A percentile compares a stretch with the other conserved stretches of the same genome.
These are phyloP conservation scores for Sclerotinia borealis DNA, from an alignment of 2,329 filamentous ascomycete species.

Conservation along the genomic window DNA sequence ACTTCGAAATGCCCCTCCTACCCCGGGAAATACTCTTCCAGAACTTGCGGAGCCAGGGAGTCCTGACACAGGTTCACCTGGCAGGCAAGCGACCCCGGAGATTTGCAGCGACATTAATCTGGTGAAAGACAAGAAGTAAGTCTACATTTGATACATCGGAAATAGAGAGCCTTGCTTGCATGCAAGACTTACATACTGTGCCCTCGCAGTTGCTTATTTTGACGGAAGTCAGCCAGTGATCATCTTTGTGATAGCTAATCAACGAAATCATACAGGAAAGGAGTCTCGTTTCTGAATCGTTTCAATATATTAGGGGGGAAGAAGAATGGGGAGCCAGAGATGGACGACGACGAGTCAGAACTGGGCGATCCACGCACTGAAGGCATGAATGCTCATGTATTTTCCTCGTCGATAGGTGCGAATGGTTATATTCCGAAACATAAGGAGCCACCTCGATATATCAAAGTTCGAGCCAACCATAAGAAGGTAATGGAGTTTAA, in stretches of 20 bases:
- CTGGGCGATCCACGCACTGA: slow-evolving; percentile 63
- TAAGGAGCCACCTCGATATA: slow-evolving; percentile 85
- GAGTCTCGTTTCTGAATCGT: slow-evolving; percentile 83
- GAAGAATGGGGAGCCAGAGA: slow-evolving; percentile 56
- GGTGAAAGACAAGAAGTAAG: slow-evolving; percentile 61
- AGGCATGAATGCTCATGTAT: slow-evolving; percentile 76
- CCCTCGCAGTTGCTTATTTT: neutral
- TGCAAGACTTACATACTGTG: slow-evolving; percentile 18
- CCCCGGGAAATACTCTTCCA: slow-evolving; percentile 44
- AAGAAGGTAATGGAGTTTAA: slow-evolving; percentile 81
- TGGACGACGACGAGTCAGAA: slow-evolving; percentile 62
- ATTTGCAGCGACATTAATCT: slow-evolving; percentile 27
- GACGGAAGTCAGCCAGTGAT: neutral
- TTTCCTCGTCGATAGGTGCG: slow-evolving; percentile 65
- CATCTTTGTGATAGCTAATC: slow-evolving; percentile 7
- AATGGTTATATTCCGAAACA: slow-evolving; percentile 76
- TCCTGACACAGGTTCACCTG: slow-evolving; percentile 23
- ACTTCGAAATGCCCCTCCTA: slow-evolving; percentile 44
- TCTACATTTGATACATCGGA: slow-evolving; percentile 20
- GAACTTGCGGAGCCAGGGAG: slow-evolving; percentile 23
- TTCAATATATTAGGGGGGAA: slow-evolving; percentile 67
- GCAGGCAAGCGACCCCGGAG: slow-evolving; percentile 35
- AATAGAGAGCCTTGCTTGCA: slow-evolving; percentile 3
- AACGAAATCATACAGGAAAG: slow-evolving; percentile 55
- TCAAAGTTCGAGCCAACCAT: slow-evolving; percentile 74